Base-by-base conservation (phyloP, 2,329 filamentous ascomycete species). In the Venturiaceae sp. region DNA sequence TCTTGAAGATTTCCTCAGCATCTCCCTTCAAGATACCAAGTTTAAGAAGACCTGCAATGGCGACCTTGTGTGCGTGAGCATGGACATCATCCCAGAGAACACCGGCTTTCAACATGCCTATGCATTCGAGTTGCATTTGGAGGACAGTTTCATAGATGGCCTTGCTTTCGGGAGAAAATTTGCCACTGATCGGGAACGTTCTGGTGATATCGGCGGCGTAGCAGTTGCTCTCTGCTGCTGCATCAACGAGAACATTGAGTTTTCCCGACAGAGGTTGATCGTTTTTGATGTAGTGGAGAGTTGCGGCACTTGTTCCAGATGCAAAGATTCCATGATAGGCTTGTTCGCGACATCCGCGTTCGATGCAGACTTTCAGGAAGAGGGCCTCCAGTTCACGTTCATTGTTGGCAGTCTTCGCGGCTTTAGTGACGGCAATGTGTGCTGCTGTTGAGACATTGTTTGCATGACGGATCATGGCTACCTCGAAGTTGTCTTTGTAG, bases 281-380 rank as follows among this genome's bases (percentile, higher is more conserved):
- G 59, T 62, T 62, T n/a, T 86, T 83, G 26, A 90, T 83, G 66
- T 96, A 96, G 74, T 96, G 92, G 34, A 96, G 80, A 1, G 90
- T 94, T 5, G 91, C 89, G 0, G 88, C 92, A 16, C 88, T 86
- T 5, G 84, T 80, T 11, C 92, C 92, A 34, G 83, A 83, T 0
- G 90, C 92, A 19, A 94, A 84, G 66, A 97, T 96, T 61, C 87
- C 86, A 64, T 88, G 83, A 72, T 97, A 97, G 1, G 92, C 86
- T 77, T 95, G 90, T 65, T 94, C 84, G 68, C 85, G 86, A 56
- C 87, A 87, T 26, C 88, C 88, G 61, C 86, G 80, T 55, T 85
- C 81, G 60, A 94, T 82, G 69, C 89, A 95, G 32, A 80, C 79
- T 68, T 89, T 84, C 11, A 95, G 72, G 69, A 96, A 96, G 0